Conservation (phyloP, 2,329 filamentous ascomycete species). For the Diaporthe sp. region DNA sequence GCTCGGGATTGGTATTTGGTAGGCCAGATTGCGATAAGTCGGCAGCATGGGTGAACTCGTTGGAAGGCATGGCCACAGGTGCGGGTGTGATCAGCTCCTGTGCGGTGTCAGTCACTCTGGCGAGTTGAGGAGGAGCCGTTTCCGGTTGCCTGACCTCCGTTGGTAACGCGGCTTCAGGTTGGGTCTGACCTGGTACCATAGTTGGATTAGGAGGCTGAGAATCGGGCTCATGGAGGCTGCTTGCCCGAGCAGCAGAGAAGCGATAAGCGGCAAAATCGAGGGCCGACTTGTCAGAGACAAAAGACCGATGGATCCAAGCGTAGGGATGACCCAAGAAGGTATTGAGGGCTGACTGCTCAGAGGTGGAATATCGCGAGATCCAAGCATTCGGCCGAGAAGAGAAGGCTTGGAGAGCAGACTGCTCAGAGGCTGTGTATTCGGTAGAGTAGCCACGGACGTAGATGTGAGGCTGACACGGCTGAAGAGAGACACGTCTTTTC, state of each 20-base stretch:
- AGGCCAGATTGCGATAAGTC: neutral
- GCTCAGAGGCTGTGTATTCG: neutral
- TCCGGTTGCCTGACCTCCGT: neutral
- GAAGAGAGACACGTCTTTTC: no score
- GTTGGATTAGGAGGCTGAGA: neutral
- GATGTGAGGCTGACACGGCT: neutral
- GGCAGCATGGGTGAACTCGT: no score
- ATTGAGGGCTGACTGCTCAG: neutral
- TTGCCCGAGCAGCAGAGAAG: neutral
- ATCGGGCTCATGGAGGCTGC: neutral
- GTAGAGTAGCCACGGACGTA: neutral
- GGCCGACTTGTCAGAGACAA: neutral
- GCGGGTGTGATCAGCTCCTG: neutral
- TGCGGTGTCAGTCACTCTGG: neutral
- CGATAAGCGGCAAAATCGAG: neutral
- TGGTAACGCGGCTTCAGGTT: neutral
- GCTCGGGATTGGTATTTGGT: no score
- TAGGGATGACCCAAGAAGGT: neutral
- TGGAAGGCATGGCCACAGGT: no score
- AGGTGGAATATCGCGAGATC: neutral
- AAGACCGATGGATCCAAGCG: neutral
- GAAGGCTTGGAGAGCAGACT: neutral
- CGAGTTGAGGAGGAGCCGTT: neutral
- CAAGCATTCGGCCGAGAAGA: neutral
- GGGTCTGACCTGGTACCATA: neutral